Conservation (phyloP, 805 yeast species). For the Candida berthetii region DNA sequence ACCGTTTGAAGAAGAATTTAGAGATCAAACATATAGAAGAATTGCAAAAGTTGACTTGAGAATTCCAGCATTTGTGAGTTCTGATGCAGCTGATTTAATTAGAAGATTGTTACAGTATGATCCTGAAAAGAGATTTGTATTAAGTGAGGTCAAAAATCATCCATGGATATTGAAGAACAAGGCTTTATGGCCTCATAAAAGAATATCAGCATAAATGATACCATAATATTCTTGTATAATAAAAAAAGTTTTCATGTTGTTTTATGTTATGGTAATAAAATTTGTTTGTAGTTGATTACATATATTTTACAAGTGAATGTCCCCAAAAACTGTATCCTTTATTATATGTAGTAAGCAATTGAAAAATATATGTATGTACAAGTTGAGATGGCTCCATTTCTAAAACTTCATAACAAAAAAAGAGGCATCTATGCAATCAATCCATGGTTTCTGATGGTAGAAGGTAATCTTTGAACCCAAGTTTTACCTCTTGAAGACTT, state of each 20-base stretch:
- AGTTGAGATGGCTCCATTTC: not conserved
- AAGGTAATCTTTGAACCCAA: slow-evolving; percentile 80
- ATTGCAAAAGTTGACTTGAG: slow-evolving; percentile 72
- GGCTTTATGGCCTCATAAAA: slow-evolving; percentile 46
- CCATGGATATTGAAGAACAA: slow-evolving; percentile 78
- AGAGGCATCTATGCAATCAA: slow-evolving; percentile 1
- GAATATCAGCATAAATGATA: slow-evolving; percentile 3
- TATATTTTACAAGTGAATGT: not conserved
- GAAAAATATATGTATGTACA: no score
- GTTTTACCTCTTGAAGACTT: slow-evolving; percentile 55
- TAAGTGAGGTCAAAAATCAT: slow-evolving; percentile 61
- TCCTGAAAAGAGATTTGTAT: slow-evolving; percentile 58
- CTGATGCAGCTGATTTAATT: slow-evolving; percentile 76
- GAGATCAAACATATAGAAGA: slow-evolving; percentile 71
- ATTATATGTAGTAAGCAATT: no score
- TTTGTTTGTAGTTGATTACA: no score
- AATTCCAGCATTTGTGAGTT: slow-evolving; percentile 64
- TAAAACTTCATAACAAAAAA: no score
- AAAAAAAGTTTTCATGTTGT: no score
- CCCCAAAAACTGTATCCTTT: not conserved
- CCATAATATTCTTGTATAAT: no score
- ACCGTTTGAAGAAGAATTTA: slow-evolving; percentile 82
- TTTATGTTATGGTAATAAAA: no score
- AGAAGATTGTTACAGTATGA: slow-evolving; percentile 54
- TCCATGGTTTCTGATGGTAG: slow-evolving; percentile 38